Percentiles rank a stretch among this genome's conserved stretches.
Evolutionary conservation across 495 filamentous ascomycete species (phyloP).

Genomic region (Aspergillus mulundensis): DNA sequence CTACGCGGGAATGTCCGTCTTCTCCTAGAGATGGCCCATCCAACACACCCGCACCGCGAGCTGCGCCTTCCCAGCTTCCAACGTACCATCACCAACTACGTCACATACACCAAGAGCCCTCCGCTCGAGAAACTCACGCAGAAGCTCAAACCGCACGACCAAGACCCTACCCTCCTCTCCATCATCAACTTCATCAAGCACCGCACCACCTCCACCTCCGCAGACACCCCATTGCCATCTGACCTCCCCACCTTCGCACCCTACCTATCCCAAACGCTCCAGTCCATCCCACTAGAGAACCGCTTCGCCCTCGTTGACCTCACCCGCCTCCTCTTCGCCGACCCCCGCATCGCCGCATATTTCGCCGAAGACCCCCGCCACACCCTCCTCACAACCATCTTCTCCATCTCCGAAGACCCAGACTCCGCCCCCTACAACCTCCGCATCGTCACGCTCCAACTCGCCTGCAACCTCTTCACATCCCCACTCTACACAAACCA

Average conservation of each 20-base stretch:
- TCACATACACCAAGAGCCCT: constrained; percentile 74
- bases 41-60: constrained; percentile 68
- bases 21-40: constrained; percentile 71
- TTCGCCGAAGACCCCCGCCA: constrained; percentile 72
- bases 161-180: constrained; percentile 48
- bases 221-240: constrained; percentile 43
- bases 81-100: constrained; percentile 56
- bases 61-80: constrained; percentile 68
- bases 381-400: constrained; percentile 58
- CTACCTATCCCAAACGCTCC: constrained; percentile 28
- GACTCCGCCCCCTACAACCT: constrained; percentile 66
- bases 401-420: constrained; percentile 51
- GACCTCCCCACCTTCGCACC: constrained; percentile 44
- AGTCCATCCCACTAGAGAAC: constrained; percentile 38
- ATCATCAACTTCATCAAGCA: constrained; percentile 62
- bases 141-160: constrained; percentile 59
- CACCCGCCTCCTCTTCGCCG: constrained; percentile 68
- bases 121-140: constrained; percentile 78
- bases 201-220: constrained; percentile 30
- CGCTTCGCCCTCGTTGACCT: constrained; percentile 80
- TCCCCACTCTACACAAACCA: constrained; percentile 47
- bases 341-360: constrained; percentile 80
- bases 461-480: constrained; percentile 61
- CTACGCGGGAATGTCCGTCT: constrained; percentile 69
- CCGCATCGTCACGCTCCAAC: constrained; percentile 70